Base-by-base conservation (phyloP, 192 early-diverging fungal species). In the Entomortierella chlamydospora region DNA sequence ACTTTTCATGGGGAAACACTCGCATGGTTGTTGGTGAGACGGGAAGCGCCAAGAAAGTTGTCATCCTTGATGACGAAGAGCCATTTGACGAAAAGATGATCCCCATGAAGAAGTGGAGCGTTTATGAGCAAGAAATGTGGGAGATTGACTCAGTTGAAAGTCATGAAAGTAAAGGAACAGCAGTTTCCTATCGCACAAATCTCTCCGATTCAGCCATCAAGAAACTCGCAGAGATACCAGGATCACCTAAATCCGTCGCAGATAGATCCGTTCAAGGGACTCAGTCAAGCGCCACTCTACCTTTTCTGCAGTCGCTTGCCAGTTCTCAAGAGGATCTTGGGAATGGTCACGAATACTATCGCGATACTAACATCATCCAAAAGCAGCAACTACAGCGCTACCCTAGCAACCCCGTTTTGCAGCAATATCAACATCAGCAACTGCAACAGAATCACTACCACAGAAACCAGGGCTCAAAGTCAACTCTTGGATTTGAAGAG, bases 1-100 rank as follows among this genome's bases (percentile, higher is more conserved):
- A 98, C 73, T 99, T 99, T 76, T 95, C 94, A 4, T 99, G 97
- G 97, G 97, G 97, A 73, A 96, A 98, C 80, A 99, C 97, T 28
- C 92, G 93, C 81, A 88, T 92, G 23, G 92, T 94, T 0, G 87
- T 92, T 2, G 93, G 93, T 43, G 90, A 92, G 37, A 88, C 89
- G 33, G 88, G 84, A 22, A 87, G 85, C 59, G 88, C 84, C 60
- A 90, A 91, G 61, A 81, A 78, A 58, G 68, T 77, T 20, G 85
- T 88, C 29, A 88, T 88, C 72, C 79, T 87, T 22, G 92, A 93
- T 45, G 91, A 93, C 22, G 93, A 94, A 61, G 93, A 94, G 61
- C 85, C 92, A 67, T 97, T 96, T 70, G 92, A 98, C 80, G 95
- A 95, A 13, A 88, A 88, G 70, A 87, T 87, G 72, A 95, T 98